A percentile compares a stretch with the other conserved stretches of the same genome.
Evolutionary conservation across 129 eudicot genomes (phyloP).

Genomic region (Lonicera japonica): DNA sequence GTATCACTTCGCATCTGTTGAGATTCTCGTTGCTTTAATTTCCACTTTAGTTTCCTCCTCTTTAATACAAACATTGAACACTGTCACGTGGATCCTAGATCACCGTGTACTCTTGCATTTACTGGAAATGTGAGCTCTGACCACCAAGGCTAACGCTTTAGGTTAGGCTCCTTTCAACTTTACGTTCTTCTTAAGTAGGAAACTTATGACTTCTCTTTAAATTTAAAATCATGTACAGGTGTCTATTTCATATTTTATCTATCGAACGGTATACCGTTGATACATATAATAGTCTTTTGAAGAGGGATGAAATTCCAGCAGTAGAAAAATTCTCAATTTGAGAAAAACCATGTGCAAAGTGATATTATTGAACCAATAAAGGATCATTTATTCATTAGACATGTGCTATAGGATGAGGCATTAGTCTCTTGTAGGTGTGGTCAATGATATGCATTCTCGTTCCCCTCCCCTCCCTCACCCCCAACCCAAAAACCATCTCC

Average conservation of each 20-base stretch:
- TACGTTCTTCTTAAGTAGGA: not conserved
- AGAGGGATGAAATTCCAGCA: not conserved
- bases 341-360: not conserved
- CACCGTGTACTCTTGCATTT: too few species aligned
- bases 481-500: too few species aligned
- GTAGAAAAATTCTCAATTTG: not conserved
- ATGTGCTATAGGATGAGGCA: not conserved
- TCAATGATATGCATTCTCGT: not conserved
- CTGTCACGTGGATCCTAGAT: not conserved
- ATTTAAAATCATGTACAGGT: not conserved
- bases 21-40: not conserved
- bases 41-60: too few species aligned
- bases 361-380: too few species aligned
- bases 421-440: not conserved
- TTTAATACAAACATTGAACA: not conserved
- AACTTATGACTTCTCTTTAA: not conserved
- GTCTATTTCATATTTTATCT: too few species aligned
- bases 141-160: too few species aligned
- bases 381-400: too few species aligned
- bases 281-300: not conserved
- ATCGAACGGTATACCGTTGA: too few species aligned
- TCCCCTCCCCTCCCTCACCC: too few species aligned
- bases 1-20: slow-evolving; percentile 28
- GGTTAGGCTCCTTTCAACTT: not conserved
- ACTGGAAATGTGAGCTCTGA: too few species aligned